Conservation (phyloP, 352 stramenopile species). For the Pythium utonaiense region DNA sequence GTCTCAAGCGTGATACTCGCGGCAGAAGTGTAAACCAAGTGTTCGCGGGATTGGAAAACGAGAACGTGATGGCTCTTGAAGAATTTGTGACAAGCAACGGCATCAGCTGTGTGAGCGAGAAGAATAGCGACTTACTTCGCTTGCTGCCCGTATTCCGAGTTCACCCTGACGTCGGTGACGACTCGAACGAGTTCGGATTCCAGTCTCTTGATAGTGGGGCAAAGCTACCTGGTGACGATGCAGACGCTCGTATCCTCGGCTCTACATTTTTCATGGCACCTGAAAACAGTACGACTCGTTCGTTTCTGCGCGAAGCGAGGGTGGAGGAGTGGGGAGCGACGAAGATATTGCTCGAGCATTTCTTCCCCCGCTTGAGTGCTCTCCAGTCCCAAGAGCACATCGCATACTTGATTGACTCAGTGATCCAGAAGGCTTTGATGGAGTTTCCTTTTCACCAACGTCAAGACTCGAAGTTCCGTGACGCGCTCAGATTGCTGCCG, state of each 20-base stretch:
- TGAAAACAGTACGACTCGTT: conserved; percentile 28
- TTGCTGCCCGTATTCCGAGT: conserved; percentile 21
- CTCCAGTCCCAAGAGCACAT: conserved; percentile 30
- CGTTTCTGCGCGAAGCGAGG: conserved; percentile 44
- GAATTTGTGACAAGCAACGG: conserved; percentile 9
- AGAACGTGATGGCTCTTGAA: not conserved
- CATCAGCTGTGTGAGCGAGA: not conserved
- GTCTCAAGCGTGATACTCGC: not conserved
- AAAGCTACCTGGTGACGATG: conserved; percentile 37
- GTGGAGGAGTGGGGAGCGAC: conserved; percentile 57
- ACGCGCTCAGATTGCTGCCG: conserved; percentile 31
- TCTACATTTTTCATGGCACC: conserved; percentile 44
- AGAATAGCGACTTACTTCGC: conserved; percentile 8
- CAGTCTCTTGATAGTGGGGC: conserved; percentile 16
- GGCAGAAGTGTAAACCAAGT: not conserved
- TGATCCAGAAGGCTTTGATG: conserved; percentile 46
- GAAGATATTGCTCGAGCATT: conserved; percentile 51
- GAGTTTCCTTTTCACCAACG: conserved; percentile 51
- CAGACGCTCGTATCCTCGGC: conserved; percentile 45
- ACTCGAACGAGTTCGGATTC: not conserved
- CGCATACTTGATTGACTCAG: conserved; percentile 35
- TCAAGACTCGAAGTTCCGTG: conserved; percentile 45
- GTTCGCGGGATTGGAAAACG: conserved; percentile 8
- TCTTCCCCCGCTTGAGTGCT: conserved; percentile 46
- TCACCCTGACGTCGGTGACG: not conserved